Evolutionary conservation across 179 eudicot species (phyloP).

Genomic region (Silene vulgaris): DNA sequence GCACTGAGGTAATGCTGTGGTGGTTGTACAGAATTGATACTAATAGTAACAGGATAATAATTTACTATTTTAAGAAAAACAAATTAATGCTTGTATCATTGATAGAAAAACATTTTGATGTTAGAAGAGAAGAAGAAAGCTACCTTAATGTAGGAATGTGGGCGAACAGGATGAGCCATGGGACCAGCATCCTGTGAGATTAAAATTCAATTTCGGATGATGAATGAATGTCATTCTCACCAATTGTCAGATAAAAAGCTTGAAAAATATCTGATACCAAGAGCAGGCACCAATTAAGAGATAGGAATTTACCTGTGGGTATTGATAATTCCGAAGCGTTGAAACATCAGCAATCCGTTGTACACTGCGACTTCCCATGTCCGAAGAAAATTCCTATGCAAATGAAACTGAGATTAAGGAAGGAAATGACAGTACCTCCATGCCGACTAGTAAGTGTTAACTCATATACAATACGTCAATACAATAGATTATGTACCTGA

Average conservation of each 20-base stretch:
- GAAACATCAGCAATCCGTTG: constrained; percentile 92
- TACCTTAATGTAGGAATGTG: constrained; percentile 97
- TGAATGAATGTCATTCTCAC: background rate
- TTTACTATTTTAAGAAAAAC: no score
- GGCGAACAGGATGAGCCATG: constrained; percentile 98
- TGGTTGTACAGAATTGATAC: no score
- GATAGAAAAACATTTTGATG: no score
- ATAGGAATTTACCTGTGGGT: constrained; percentile 61
- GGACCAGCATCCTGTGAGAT: constrained; percentile 93
- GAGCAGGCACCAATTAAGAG: background rate
- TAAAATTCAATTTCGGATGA: background rate
- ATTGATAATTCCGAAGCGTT: constrained; percentile 75
- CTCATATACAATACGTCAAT: constrained; percentile 6
- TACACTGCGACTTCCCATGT: constrained; percentile 94
- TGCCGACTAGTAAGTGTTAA: background rate
- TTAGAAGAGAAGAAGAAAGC: background rate
- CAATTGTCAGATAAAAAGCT: background rate
- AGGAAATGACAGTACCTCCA: background rate
- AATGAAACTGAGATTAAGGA: background rate
- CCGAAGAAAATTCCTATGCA: constrained; percentile 91
- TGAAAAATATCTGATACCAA: background rate
- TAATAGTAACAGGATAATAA: no score
- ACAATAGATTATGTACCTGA: constrained; percentile 45
- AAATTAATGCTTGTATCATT: no score
- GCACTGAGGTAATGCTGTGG: no score